Conservation (phyloP, 306 rosid genomes). For the Acacia crassicarpa region DNA sequence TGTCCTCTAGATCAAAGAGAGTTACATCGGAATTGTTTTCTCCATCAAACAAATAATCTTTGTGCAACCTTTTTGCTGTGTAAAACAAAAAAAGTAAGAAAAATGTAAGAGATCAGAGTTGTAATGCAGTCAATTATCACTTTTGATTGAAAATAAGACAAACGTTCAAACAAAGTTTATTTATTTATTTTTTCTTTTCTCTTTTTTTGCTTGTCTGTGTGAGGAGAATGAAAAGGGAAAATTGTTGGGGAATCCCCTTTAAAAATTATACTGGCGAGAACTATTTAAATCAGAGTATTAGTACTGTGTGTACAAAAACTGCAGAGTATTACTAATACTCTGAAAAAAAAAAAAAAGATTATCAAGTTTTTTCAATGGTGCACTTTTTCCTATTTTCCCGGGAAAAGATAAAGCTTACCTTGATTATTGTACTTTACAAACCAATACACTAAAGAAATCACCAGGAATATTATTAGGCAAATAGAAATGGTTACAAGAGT, state of each 20-base stretch:
- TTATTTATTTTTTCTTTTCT: no score
- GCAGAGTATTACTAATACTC: no score
- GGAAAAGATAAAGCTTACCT: background rate
- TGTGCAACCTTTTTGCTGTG: background rate
- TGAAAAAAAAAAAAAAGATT: no score
- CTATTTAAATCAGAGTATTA: no score
- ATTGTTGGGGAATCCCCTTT: no score
- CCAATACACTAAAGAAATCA: conserved; percentile 16
- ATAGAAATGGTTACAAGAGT: conserved; percentile 9
- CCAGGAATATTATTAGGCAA: conserved; percentile 15
- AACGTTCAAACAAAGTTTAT: background rate
- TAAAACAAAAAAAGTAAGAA: background rate
- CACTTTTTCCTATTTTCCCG: no score
- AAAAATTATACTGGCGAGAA: no score
- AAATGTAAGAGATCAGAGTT: background rate
- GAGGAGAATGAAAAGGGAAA: no score
- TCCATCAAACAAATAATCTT: conserved; percentile 14
- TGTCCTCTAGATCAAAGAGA: conserved; percentile 35
- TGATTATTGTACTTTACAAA: background rate
- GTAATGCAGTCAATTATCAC: background rate
- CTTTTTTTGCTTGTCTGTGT: background rate
- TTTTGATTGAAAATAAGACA: background rate
- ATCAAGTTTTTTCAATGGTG: no score
- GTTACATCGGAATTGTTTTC: conserved; percentile 35
- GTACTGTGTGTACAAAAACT: no score